Evolutionary conservation across 2,329 filamentous ascomycete genomes (phyloP).

Genomic region (Colletotrichum navitas): DNA sequence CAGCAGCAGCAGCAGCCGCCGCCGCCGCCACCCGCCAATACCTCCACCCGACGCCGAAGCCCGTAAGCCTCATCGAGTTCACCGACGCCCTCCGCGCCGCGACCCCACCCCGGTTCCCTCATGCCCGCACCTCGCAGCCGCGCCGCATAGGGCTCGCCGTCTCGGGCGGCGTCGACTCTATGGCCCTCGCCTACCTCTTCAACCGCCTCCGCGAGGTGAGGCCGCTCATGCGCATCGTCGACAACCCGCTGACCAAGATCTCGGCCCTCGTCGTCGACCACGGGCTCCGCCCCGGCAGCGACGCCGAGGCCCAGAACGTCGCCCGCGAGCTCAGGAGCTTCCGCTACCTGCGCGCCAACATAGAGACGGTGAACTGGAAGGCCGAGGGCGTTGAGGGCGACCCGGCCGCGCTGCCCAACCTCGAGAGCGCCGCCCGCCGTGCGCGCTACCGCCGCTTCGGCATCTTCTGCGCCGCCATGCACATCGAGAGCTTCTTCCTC

Average conservation of each 20-base stretch:
- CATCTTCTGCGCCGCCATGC: conserved; percentile 63
- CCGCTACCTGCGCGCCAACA: conserved; percentile 47
- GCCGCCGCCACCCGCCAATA: conserved; percentile 44
- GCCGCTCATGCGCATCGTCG: conserved; percentile 56
- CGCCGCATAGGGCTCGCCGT: conserved; percentile 76
- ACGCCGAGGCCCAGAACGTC: conserved; percentile 65
- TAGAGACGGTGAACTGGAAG: conserved; percentile 64
- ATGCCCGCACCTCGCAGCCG: conserved; percentile 49
- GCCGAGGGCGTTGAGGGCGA: conserved; percentile 48
- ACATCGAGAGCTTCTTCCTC: conserved; percentile 74
- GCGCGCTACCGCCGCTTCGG: conserved; percentile 82
- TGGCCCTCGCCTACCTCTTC: conserved; percentile 88
- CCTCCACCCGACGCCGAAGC: conserved; percentile 54
- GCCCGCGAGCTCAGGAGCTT: conserved; percentile 52
- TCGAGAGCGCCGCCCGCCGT: conserved; percentile 82
- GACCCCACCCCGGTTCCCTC: conserved; percentile 64
- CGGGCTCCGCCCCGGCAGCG: conserved; percentile 64
- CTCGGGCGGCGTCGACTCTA: conserved; percentile 97
- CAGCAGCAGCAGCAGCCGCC: conserved; percentile 40
- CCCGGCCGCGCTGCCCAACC: conserved; percentile 63
- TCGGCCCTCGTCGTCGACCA: conserved; percentile 70
- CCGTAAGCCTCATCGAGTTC: conserved; percentile 55
- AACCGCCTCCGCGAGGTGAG: conserved; percentile 57
- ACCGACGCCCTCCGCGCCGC: conserved; percentile 63
- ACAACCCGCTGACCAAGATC: conserved; percentile 58